These are phyloP conservation scores for Spergularia bocconei DNA, from an alignment of 148 eudicot genomes.

Conservation along the genomic window DNA sequence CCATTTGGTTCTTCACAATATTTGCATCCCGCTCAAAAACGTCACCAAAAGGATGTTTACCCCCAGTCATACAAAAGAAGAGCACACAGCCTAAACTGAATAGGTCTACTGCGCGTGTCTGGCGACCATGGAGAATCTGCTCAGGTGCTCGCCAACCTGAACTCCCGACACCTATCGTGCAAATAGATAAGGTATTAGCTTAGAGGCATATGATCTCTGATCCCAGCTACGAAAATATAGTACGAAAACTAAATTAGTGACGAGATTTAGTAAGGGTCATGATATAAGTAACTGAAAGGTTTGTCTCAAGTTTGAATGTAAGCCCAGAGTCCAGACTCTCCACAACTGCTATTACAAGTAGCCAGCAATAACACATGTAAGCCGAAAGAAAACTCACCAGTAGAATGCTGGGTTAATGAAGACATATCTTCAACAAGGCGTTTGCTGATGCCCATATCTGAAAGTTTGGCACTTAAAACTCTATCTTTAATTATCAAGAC, in stretches of 20 bases:
- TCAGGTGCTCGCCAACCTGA: slow-evolving; percentile 99
- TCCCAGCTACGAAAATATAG: not conserved
- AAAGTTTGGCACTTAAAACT: slow-evolving; percentile 66
- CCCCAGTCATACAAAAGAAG: slow-evolving; percentile 85
- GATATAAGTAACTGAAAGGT: slow-evolving; percentile 1
- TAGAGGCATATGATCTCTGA: not conserved
- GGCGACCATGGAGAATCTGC: slow-evolving; percentile 84
- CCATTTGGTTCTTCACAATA: slow-evolving; percentile 58
- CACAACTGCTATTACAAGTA: not conserved
- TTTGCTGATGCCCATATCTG: slow-evolving; percentile 99
- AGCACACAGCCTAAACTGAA: slow-evolving; percentile 88
- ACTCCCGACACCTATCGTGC: slow-evolving; percentile 70
- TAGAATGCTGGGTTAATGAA: slow-evolving; percentile 76
- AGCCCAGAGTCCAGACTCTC: no score
- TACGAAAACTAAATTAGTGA: slow-evolving; percentile 1
- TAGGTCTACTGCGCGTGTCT: slow-evolving; percentile 87
- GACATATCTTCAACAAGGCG: slow-evolving; percentile 74
- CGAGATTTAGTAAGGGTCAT: not conserved
- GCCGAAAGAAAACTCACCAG: slow-evolving; percentile 52
- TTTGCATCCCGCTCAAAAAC: slow-evolving; percentile 82
- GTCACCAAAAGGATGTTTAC: slow-evolving; percentile 91
- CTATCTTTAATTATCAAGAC: slow-evolving; percentile 73
- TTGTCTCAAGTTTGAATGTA: not conserved
- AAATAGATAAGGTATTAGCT: slow-evolving; percentile 7
- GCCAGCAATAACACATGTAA: not conserved